Percentiles rank a stretch among this genome's conserved stretches.
phyloP scores from a whole-genome alignment of 2,329 filamentous ascomycete species.

The Scedosporium apiospermum region DNA sequence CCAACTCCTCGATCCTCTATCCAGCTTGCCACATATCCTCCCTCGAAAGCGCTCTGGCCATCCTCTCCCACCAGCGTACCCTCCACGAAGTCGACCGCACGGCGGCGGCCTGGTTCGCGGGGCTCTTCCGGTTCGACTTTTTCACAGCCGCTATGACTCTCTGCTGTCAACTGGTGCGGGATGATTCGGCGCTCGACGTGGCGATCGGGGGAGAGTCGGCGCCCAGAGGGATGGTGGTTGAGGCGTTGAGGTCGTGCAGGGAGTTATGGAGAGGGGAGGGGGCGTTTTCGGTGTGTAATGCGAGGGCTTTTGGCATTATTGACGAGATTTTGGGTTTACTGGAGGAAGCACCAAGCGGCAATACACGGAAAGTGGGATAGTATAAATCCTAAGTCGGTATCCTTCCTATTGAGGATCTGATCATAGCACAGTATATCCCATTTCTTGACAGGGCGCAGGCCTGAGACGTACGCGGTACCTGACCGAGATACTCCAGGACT shows the following conservation, averaged over 20 bases:
- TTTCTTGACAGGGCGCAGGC: too few relatives aligned
- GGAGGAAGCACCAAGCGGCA: too few relatives aligned
- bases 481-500: too few relatives aligned
- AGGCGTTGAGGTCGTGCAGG: conserved; percentile 10
- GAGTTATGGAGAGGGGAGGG: conserved; percentile 10
- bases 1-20: conserved; percentile 20
- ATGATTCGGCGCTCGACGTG: conserved; percentile 15
- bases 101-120: conserved; percentile 20
- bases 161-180: conserved; percentile 22
- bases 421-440: too few relatives aligned
- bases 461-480: too few relatives aligned
- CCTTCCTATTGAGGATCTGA: too few relatives aligned
- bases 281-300: conserved; percentile 8
- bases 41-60: conserved; percentile 24
- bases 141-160: conserved; percentile 25
- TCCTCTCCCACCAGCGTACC: conserved; percentile 25
- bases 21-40: conserved; percentile 27
- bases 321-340: not conserved
- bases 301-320: conserved; percentile 9
- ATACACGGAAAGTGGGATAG: too few relatives aligned
- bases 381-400: too few relatives aligned
- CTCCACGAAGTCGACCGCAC: conserved; percentile 17
- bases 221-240: conserved; percentile 9
- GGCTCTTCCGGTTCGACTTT: conserved; percentile 24
- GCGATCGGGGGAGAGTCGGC: not conserved